phyloP scores from a whole-genome alignment of 352 stramenopile species.

The Globisporangium rhizosaccharum region DNA sequence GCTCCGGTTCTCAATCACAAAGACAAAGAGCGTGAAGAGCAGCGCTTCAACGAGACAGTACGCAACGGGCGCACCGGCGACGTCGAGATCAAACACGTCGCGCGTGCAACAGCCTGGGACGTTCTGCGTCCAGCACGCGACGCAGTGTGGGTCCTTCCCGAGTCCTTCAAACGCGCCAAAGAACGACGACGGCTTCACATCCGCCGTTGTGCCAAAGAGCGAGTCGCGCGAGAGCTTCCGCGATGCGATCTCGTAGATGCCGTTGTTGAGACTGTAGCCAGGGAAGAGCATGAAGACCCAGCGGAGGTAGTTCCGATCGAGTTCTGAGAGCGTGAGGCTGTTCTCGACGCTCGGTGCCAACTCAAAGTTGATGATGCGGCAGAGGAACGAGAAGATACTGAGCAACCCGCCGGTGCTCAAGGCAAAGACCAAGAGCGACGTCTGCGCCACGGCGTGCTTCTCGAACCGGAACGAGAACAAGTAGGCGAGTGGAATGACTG shows the following conservation, averaged over 20 bases:
- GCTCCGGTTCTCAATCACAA: slow-evolving; percentile 33
- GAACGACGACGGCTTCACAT: slow-evolving; percentile 15
- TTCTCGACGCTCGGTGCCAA: slow-evolving; percentile 8
- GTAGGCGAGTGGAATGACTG: slow-evolving; percentile 29
- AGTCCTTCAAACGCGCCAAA: slow-evolving; percentile 24
- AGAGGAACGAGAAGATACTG: slow-evolving; percentile 38
- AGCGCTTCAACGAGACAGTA: slow-evolving; percentile 40
- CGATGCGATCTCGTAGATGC: slow-evolving; percentile 30
- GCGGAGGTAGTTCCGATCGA: slow-evolving; percentile 32
- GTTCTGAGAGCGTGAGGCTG: slow-evolving; percentile 13
- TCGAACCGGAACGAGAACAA: slow-evolving; percentile 31
- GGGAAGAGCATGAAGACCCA: slow-evolving; percentile 36
- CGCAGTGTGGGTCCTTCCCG: slow-evolving; percentile 13
- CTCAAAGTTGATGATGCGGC: slow-evolving; percentile 27
- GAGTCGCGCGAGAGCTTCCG: slow-evolving; percentile 23
- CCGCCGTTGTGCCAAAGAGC: slow-evolving; percentile 8
- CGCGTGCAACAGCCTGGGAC: slow-evolving; percentile 29
- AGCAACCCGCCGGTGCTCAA: slow-evolving; percentile 24
- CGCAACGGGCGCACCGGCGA: slow-evolving; percentile 34
- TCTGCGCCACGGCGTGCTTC: slow-evolving; percentile 32
- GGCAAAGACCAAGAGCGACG: slow-evolving; percentile 26
- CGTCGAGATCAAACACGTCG: slow-evolving; percentile 35
- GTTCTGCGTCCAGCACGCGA: slow-evolving; percentile 26
- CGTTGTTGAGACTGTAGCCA: slow-evolving; percentile 28
- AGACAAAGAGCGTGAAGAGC: slow-evolving; percentile 41